These are phyloP conservation scores for Allantophomopsis cytisporea DNA, from an alignment of 2,329 filamentous ascomycete species.

Conservation along the genomic window DNA sequence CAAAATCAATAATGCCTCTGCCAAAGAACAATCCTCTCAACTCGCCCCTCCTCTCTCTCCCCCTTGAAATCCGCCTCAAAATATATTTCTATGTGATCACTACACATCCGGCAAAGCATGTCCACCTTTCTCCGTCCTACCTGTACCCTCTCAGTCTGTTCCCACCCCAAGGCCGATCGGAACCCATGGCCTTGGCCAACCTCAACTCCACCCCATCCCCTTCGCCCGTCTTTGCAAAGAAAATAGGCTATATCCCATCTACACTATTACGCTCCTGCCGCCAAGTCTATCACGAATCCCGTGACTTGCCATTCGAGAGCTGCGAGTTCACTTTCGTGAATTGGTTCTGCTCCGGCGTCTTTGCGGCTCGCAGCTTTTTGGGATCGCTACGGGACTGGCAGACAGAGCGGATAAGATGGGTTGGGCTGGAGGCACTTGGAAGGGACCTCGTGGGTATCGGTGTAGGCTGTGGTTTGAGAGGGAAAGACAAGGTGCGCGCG, in stretches of 20 bases:
- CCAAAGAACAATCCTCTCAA: too few relatives aligned
- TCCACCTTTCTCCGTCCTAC: constrained; percentile 25
- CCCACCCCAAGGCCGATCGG: background rate
- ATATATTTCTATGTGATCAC: constrained; percentile 29
- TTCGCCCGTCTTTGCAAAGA: constrained; percentile 9
- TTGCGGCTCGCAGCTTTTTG: constrained; percentile 24
- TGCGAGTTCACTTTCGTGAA: constrained; percentile 33
- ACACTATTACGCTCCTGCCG: constrained; percentile 22
- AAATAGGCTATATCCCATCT: constrained; percentile 25
- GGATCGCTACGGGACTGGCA: constrained; percentile 26
- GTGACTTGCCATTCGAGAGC: constrained; percentile 23
- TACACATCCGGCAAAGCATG: constrained; percentile 22
- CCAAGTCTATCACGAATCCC: constrained; percentile 28
- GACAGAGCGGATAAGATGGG: constrained; percentile 22
- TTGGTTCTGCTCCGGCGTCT: constrained; percentile 30
- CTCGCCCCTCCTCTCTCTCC: constrained; percentile 20
- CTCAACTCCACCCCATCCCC: background rate
- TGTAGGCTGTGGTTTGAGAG: constrained; percentile 1
- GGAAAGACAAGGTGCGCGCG: background rate
- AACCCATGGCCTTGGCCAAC: background rate
- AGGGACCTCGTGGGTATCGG: constrained; percentile 18
- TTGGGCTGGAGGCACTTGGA: constrained; percentile 25
- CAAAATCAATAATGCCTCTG: constrained; percentile 1
- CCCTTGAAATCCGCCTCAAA: constrained; percentile 30
- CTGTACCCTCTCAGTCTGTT: constrained; percentile 22